Evolutionary conservation across 148 eudicot genomes (phyloP).

Genomic region (Camellia granthamiana): DNA sequence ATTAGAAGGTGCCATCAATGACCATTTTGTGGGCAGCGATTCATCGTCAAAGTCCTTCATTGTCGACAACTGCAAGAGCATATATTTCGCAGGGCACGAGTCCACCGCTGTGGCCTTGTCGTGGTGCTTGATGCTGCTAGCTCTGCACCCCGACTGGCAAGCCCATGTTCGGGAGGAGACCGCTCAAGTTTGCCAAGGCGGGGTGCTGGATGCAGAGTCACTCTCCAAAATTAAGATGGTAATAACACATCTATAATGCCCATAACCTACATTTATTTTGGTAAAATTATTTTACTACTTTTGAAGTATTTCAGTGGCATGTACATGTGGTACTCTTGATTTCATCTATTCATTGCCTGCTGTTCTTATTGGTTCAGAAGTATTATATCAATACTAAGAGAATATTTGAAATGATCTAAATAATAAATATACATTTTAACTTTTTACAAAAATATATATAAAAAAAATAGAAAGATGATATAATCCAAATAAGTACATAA

Average conservation of each 20-base stretch:
- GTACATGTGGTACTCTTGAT: too few species aligned
- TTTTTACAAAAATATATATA: too few species aligned
- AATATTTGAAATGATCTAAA: too few species aligned
- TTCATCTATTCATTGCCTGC: too few species aligned
- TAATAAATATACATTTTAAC: too few species aligned
- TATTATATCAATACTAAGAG: too few species aligned
- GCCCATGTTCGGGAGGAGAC: constrained; percentile 50
- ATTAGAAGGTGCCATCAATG: constrained; percentile 54
- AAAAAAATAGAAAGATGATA: background rate
- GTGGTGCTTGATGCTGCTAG: constrained; percentile 84
- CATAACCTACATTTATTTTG: background rate
- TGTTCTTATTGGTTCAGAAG: too few species aligned
- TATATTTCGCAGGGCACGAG: constrained; percentile 89
- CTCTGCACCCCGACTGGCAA: constrained; percentile 82
- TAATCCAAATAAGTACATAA: too few species aligned
- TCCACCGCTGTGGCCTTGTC: constrained; percentile 78
- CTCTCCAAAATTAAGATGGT: constrained; percentile 71
- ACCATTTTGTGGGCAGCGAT: constrained; percentile 29
- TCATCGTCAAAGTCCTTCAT: constrained; percentile 52
- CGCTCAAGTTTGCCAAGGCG: constrained; percentile 27
- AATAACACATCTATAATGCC: background rate
- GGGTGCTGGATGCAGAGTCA: constrained; percentile 42
- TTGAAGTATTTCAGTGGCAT: too few species aligned
- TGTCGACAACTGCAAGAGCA: constrained; percentile 86
- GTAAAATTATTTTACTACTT: too few species aligned